Evolutionary conservation across 1,139 yeast genomes (phyloP), one percentile per base, ranked within the genome.

Genomic region (Suhomyces maxii): DNA sequence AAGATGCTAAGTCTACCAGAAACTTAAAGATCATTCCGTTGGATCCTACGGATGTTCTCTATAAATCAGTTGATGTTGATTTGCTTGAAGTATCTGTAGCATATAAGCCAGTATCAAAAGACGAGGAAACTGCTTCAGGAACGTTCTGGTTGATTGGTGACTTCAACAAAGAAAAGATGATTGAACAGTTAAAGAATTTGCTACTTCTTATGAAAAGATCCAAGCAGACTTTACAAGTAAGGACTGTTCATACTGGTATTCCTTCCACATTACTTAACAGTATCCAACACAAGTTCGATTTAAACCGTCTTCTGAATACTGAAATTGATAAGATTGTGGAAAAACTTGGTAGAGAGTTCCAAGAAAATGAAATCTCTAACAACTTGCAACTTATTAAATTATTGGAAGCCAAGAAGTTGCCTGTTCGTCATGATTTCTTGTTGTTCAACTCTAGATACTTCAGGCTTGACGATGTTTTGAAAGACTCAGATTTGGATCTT

Each of bases 81-180:
- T 54, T 75, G 40, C 46, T 71, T 6, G 54, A 57, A 4, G 40
- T 53, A 8, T 59, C 75, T 0, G 12, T 51, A 25, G 31, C 48
- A 5, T 41, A 63, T 53, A 50, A 52, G 44, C 37, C 41, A 36
- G 47, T 52, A 30, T 45, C 53, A 42, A 40, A 57, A 18, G 49
- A 47, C 7, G 7, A 13, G 4, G 36, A 37, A 10, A 47, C 51
- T 14, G 41, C 62, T 7, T 50, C 67, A 1, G 60, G 64, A 0
- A 71, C 84, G 0, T 53, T 82, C 12, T 82, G 87, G 76, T 53
- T 85, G 10, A 64, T 82, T 44, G 90, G 89, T 11, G 80, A 83
- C 55, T 72, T 83, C 44, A 65, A 69, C 12, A 58, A 71, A 3
- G 41, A 52, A 1, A 49, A 55, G 2, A 62, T 76, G 12, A 45